Base-by-base conservation (phyloP, 192 early-diverging fungal species). In the Coemansia sp. region DNA sequence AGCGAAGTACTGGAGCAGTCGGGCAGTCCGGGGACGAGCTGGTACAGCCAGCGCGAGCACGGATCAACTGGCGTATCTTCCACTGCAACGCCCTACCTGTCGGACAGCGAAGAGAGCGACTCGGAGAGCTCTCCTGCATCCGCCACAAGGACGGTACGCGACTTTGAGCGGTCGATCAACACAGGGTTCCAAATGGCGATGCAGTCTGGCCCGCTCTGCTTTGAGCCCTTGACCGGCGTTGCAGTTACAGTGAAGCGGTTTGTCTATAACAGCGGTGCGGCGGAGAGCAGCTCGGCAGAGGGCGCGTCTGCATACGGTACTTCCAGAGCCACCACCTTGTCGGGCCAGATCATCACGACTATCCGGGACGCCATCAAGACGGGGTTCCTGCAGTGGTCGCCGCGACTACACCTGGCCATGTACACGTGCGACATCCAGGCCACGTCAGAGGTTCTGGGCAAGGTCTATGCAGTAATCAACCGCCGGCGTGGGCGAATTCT, bases 351-450 rank as follows among this genome's bases (percentile, higher is more conserved):
- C 35, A 94, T 99, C 28, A 79, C 92, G 7, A 79, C 85, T 0
- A 79, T 91, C 62, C 82, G 83, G 20, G 92, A 95, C 47, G 86
- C 84, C 8, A 88, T 88, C 47, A 76, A 80, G 37, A 74, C 83
- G 27, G 86, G 85, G 5, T 97, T 97, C 55, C 60, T 99, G 53
- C 79, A 87, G 18, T 98, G 91, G 87, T 96, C 92, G 35, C 91
- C 94, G 11, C 83, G 97, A 10, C 67, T 99, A n/a, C 80, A 87
- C 60, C 65, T 97, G 52, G 97, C 97, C 25, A 96, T 90, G 83
- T 99, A 99, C 55, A 82, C 87, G 1, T 97, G 94, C 60, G 97
- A 96, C 55, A 87, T 99, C 38, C 95, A 99, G 60, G 85, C 92
- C 6, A 82, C 85, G n/a, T 86, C 90, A 0, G 92, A 97, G 19